These are phyloP conservation scores for Fusarium sp. DNA, from an alignment of 2,329 filamentous ascomycete species.

Conservation along the genomic window DNA sequence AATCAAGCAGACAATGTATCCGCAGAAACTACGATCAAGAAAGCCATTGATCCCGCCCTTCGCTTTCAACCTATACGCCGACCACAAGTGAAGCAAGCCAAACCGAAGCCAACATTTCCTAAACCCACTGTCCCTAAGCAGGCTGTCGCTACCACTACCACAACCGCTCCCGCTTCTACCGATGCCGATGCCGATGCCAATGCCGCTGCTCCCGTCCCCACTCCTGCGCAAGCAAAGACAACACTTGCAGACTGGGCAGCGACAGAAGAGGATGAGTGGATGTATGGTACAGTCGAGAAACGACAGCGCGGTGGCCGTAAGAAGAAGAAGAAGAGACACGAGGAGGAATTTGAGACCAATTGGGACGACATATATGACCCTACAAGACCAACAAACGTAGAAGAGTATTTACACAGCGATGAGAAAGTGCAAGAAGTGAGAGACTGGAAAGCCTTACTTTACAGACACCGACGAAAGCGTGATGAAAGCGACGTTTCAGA, in stretches of 20 bases:
- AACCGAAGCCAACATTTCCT: slow-evolving; percentile 71
- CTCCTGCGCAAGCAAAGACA: slow-evolving; percentile 67
- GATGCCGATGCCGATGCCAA: slow-evolving; percentile 22
- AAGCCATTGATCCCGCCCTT: slow-evolving; percentile 71
- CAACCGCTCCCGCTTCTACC: too few relatives aligned
- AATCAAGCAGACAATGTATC: slow-evolving; percentile 63
- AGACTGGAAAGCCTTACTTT: slow-evolving; percentile 88
- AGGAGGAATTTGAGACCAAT: slow-evolving; percentile 71
- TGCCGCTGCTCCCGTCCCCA: slow-evolving; percentile 45
- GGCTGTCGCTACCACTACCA: slow-evolving; percentile 37
- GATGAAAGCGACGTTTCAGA: slow-evolving; percentile 53
- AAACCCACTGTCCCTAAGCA: slow-evolving; percentile 56
- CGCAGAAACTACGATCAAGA: slow-evolving; percentile 67
- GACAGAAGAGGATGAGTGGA: slow-evolving; percentile 83
- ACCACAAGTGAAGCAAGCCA: slow-evolving; percentile 71
- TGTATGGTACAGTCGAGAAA: slow-evolving; percentile 73
- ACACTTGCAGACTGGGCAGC: slow-evolving; percentile 85
- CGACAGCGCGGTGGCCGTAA: slow-evolving; percentile 82
- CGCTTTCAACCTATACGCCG: slow-evolving; percentile 90
- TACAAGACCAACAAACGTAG: slow-evolving; percentile 82
- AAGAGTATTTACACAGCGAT: slow-evolving; percentile 86
- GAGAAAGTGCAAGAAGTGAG: slow-evolving; percentile 83
- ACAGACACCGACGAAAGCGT: slow-evolving; percentile 72
- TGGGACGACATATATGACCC: slow-evolving; percentile 96
- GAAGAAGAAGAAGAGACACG: slow-evolving; percentile 75